Conservation (phyloP, 306 rosid genomes). For the Begonia fuchsioides region DNA sequence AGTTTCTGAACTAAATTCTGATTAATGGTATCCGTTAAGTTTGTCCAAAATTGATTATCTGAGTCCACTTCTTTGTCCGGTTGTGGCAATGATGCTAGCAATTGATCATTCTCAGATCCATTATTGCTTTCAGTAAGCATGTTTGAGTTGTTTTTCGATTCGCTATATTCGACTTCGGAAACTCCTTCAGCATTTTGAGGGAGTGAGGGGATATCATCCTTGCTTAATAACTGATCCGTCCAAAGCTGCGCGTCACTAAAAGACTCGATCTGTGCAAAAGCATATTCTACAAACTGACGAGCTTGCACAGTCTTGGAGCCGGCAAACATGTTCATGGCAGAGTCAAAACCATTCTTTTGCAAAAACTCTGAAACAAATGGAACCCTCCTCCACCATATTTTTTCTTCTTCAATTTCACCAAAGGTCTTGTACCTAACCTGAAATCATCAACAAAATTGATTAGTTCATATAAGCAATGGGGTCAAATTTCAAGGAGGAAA, state of each 20-base stretch:
- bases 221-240: slow-evolving; percentile 26
- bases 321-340: slow-evolving; percentile 44
- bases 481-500: too few relatives aligned
- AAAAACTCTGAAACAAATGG: slow-evolving; percentile 74
- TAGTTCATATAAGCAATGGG: too few relatives aligned
- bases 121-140: slow-evolving; percentile 15
- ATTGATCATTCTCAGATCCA: slow-evolving; percentile 24
- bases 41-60: slow-evolving; percentile 63
- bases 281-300: slow-evolving; percentile 80
- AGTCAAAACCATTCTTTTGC: slow-evolving; percentile 49
- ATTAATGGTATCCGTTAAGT: slow-evolving; percentile 52
- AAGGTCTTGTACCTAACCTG: slow-evolving; percentile 76
- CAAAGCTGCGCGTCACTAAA: slow-evolving; percentile 41
- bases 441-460: slow-evolving; percentile 14
- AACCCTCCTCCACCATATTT: slow-evolving; percentile 60
- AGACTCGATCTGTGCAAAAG: slow-evolving; percentile 79
- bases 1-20: slow-evolving; percentile 60
- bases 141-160: slow-evolving; percentile 13
- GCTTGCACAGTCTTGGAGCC: slow-evolving; percentile 84
- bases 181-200: slow-evolving; percentile 18
- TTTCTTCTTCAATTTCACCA: slow-evolving; percentile 68
- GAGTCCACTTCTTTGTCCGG: slow-evolving; percentile 27
- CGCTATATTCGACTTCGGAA: slow-evolving; percentile 13
- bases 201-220: slow-evolving; percentile 18
- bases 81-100: slow-evolving; percentile 18